Evolutionary conservation across 164 flowering plant species (phyloP), one percentile per base, ranked within the genome.

Genomic region (Hamamelis virginiana): DNA sequence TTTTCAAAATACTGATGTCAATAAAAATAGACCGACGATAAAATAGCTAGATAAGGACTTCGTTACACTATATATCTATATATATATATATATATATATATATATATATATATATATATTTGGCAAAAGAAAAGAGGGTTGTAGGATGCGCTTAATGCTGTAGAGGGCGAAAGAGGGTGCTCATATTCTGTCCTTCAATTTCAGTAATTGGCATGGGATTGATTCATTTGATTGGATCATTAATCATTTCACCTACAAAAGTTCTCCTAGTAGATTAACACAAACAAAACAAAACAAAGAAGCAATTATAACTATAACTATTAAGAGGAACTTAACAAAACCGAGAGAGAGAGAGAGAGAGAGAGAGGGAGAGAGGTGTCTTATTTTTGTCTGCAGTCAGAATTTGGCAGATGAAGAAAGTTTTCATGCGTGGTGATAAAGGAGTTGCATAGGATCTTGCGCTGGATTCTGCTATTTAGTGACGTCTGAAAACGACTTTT

Each of bases 361-460:
- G 23, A 13, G 8, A 26, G 0, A 21, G n/a, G n/a, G n/a, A n/a
- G n/a, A n/a, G n/a, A n/a, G n/a, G n/a, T n/a, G n/a, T n/a, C n/a
- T n/a, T n/a, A n/a, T n/a, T n/a, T n/a, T n/a, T n/a, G n/a, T n/a
- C n/a, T n/a, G n/a, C n/a, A n/a, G n/a, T 41, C 9, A 22, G 12
- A 26, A 10, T 9, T 6, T 59, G 9, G 16, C 43, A 6, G 28
- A 48, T 8, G 44, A 62, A 23, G 65, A 69, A 60, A 22, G 64
- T 38, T 56, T 69, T 72, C 59, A 68, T 71, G 44, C 48, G 44
- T 63, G 53, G 78, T 80, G 77, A 52, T 44, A 15, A 61, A 75
- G 70, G 71, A 67, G 51, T 22, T 25, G 15, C 71, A 43, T 58
- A 25, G 53, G 75, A 73, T 70, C 74, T 68, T 46, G 47, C 38